Evolutionary conservation across 352 stramenopile genomes (phyloP).

Genomic region (Pythium myriotylum): DNA sequence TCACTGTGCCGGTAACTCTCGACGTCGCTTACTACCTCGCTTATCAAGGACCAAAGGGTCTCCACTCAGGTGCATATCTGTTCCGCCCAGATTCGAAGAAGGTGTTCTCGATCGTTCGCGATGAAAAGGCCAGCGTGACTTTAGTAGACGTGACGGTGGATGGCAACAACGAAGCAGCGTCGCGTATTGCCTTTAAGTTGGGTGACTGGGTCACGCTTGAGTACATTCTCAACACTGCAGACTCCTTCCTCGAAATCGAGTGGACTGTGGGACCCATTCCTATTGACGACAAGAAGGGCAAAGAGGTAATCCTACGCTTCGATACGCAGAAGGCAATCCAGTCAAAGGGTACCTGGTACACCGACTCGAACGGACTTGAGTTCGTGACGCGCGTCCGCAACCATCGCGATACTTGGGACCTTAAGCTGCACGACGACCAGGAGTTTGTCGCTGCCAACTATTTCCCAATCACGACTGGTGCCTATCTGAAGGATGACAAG

Average conservation of each 20-base stretch:
- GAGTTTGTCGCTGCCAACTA: constrained; percentile 97
- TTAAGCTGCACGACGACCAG: constrained; percentile 86
- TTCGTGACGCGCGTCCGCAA: constrained; percentile 91
- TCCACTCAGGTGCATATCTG: constrained; percentile 96
- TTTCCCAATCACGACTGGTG: constrained; percentile 95
- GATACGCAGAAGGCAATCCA: constrained; percentile 58
- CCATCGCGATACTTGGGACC: constrained; percentile 88
- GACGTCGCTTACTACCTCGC: constrained; percentile 70
- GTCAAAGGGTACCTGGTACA: constrained; percentile 79
- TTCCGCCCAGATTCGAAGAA: constrained; percentile 92
- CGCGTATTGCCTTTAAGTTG: constrained; percentile 74
- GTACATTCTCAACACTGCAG: constrained; percentile 84
- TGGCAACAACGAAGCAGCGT: constrained; percentile 27
- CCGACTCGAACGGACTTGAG: constrained; percentile 96
- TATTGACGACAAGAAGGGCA: constrained; percentile 85
- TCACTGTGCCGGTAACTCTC: constrained; percentile 52
- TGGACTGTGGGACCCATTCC: constrained; percentile 89
- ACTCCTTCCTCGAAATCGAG: constrained; percentile 93
- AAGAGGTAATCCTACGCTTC: constrained; percentile 96
- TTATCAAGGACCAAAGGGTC: constrained; percentile 46
- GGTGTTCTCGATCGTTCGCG: constrained; percentile 44
- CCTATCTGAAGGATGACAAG: constrained; percentile 92
- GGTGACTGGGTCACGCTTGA: constrained; percentile 91
- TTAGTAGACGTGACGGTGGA: constrained; percentile 45
- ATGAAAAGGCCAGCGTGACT: constrained; percentile 30